Base-by-base conservation (phyloP, 805 yeast genomes). In the Wickerhamiella cacticola region DNA sequence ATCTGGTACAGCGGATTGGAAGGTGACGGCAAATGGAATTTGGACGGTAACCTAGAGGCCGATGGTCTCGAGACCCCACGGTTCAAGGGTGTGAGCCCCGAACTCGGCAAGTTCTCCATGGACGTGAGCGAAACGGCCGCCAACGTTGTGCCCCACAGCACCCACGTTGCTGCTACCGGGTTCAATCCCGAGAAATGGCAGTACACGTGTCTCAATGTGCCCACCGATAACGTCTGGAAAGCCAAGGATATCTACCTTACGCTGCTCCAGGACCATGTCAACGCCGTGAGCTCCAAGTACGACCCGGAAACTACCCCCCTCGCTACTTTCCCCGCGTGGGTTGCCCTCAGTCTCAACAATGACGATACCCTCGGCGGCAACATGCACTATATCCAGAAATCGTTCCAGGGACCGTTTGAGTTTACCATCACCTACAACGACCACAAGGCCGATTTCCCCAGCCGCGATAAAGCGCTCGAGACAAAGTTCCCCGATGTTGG, bases 1-100 rank as follows among this genome's bases (percentile, higher is more conserved):
- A 78, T 88, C 4, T 78, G 84, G 65, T 89, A 88, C 63, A 70
- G 84, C 18, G 92, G 83, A 1, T 67, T 87, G 41, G 94, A 86
- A 63, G 80, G 80, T 28, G 74, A 70, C 4, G 68, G 66, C 22
- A 50, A 53, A 59, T 68, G 53, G 52, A 55, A 54, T 44, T 66
- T 62, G 18, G 53, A 45, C 26, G 54, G 55, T 33, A 41, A 52
- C 18, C 58, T 57, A 15, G 53, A 51, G 47, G 56, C 42, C 52
- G 59, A 36, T 15, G 59, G 63, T 9, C 45, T 56, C 25, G 59
- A 55, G 10, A 65, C 62, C 34, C 60, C 75, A 1, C 59, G 52
- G 3, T 62, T 80, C 29, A 53, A 59, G 19, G 89, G 89, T 2
- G 55, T 53, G 13, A 73, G 88, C 1, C 71, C 72, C 18, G 82